These are phyloP conservation scores for Naumovozyma castellii DNA, from an alignment of 805 yeast genomes.

Conservation along the genomic window DNA sequence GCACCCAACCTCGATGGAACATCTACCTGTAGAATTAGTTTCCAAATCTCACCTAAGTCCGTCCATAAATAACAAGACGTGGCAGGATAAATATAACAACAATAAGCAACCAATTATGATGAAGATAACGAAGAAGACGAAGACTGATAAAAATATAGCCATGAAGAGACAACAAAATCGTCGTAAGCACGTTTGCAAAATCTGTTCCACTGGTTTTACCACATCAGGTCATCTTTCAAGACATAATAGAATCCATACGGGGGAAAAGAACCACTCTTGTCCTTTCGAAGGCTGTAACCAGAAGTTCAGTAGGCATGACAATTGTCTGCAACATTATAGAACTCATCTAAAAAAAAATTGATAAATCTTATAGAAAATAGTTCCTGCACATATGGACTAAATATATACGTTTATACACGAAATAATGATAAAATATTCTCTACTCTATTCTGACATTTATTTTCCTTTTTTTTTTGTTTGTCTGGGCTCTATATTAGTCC, in stretches of 20 bases:
- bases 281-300: constrained; percentile 75
- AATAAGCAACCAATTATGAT: constrained; percentile 4
- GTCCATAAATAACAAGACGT: neutral
- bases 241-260: constrained; percentile 83
- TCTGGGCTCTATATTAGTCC: too few relatives aligned
- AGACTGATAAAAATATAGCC: neutral
- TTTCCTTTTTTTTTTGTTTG: neutral
- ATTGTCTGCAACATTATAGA: constrained; percentile 85
- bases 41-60: neutral
- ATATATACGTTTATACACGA: neutral
- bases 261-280: constrained; percentile 78
- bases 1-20: neutral
- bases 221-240: constrained; percentile 88
- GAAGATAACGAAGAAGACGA: neutral
- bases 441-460: neutral
- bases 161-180: constrained; percentile 7
- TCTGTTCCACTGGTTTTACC: constrained; percentile 43
- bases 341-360: constrained; percentile 52
- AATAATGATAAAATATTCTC: neutral
- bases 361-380: neutral
- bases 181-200: constrained; percentile 23
- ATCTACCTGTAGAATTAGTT: neutral
- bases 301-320: constrained; percentile 83
- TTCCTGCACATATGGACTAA: neutral
- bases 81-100: neutral